Percentiles rank a stretch among this genome's conserved stretches.
These are phyloP conservation scores for Sarocladium brachiariae DNA, from an alignment of 2,329 filamentous ascomycete genomes.

Conservation along the genomic window DNA sequence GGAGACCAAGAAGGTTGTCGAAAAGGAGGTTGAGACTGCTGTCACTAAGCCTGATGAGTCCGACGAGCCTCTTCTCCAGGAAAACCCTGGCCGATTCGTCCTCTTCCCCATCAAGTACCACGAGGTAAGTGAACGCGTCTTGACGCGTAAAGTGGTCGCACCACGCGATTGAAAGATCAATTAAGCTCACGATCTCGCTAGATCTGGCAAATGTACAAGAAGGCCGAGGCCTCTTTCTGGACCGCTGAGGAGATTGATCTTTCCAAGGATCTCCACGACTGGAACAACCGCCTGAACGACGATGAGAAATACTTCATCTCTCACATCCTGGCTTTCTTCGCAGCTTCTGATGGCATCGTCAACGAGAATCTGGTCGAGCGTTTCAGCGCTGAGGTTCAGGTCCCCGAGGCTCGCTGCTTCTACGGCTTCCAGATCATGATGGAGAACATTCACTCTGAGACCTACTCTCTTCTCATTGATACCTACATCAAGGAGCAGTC, in stretches of 20 bases:
- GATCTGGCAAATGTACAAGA: conserved; percentile 99
- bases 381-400: conserved; percentile 94
- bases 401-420: conserved; percentile 98
- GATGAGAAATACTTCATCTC: conserved; percentile 99
- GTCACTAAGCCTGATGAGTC: conserved; percentile 55
- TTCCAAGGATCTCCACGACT: conserved; percentile 97
- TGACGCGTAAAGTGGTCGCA: conserved; percentile 62
- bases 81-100: conserved; percentile 94
- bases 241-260: conserved; percentile 99
- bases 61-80: conserved; percentile 85
- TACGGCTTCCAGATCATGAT: conserved; percentile 99
- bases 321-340: conserved; percentile 98
- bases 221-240: conserved; percentile 99
- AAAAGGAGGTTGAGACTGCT: conserved; percentile 29
- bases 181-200: conserved; percentile 39
- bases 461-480: conserved; percentile 97
- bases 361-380: conserved; percentile 99
- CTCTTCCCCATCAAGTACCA: conserved; percentile 99
- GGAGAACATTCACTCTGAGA: conserved; percentile 99
- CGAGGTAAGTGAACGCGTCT: conserved; percentile 68
- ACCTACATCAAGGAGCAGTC: conserved; percentile 98
- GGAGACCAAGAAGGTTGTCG: conserved; percentile 34
- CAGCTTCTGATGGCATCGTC: conserved; percentile 96
- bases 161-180: conserved; percentile 15
- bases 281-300: conserved; percentile 95